A percentile compares a stretch with the other conserved stretches of the same genome.
Evolutionary conservation across 2,329 filamentous ascomycete genomes (phyloP).

Genomic region (Fonsecaea erecta): DNA sequence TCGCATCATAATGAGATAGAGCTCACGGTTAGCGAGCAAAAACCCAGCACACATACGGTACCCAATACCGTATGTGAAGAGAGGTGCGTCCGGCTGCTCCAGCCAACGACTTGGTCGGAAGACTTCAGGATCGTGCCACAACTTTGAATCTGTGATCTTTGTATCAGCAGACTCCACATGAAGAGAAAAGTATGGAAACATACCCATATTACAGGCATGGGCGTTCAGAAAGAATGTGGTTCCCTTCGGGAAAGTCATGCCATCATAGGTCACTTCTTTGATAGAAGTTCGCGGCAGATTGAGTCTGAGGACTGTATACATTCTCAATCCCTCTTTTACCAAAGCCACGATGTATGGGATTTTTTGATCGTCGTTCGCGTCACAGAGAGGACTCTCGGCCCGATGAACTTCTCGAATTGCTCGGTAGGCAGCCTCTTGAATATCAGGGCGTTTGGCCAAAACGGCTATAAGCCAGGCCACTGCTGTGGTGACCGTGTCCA

Average conservation of each 20-base stretch:
- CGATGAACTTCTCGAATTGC: conserved; percentile 62
- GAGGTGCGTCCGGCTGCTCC: conserved; percentile 64
- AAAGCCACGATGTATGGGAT: conserved; percentile 67
- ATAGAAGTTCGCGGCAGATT: conserved; percentile 66
- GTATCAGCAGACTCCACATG: not conserved
- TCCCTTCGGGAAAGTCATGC: conserved; percentile 63
- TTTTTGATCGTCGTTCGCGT: conserved; percentile 65
- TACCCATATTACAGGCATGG: conserved; percentile 69
- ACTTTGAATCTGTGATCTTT: conserved; percentile 46
- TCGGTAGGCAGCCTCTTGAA: conserved; percentile 63
- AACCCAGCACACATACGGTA: conserved; percentile 71
- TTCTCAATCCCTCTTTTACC: conserved; percentile 65
- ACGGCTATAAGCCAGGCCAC: conserved; percentile 68
- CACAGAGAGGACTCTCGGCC: conserved; percentile 57
- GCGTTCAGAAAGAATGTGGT: conserved; percentile 69
- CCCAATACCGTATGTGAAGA: conserved; percentile 69
- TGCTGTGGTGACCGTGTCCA: conserved; percentile 69
- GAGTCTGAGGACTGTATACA: conserved; percentile 67
- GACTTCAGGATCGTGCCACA: conserved; percentile 61
- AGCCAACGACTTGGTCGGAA: conserved; percentile 68
- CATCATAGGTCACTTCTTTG: conserved; percentile 63
- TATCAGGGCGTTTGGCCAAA: conserved; percentile 62
- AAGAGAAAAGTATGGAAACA: not conserved
- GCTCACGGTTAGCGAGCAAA: conserved; percentile 66
- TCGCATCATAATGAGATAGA: conserved; percentile 68